Conservation (phyloP, 345 rosid species). For the Ceriops tagal region DNA sequence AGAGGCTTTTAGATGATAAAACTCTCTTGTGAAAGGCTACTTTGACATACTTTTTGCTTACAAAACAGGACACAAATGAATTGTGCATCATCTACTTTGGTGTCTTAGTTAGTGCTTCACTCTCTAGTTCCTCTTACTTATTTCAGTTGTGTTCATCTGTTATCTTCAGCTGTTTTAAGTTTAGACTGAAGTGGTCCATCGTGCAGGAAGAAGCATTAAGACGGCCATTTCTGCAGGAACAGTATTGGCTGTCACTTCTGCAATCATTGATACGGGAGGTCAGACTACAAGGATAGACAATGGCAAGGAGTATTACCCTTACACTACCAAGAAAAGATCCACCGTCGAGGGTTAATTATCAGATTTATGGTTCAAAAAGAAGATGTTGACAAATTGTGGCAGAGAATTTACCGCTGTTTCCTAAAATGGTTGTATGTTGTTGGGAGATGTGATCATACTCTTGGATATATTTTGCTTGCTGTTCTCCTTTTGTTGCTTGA, state of each 20-base stretch:
- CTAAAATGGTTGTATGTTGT: constrained; percentile 23
- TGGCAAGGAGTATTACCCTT: constrained; percentile 90
- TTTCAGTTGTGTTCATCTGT: neutral
- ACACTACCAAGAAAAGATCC: constrained; percentile 81
- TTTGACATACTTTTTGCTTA: no score
- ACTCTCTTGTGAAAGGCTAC: no score
- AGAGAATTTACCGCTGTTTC: constrained; percentile 7
- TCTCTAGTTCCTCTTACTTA: neutral
- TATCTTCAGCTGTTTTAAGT: neutral
- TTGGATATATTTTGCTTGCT: constrained; percentile 8
- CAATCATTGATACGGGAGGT: constrained; percentile 78
- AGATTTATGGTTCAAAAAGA: constrained; percentile 4
- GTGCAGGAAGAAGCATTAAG: constrained; percentile 75
- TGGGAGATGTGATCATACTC: constrained; percentile 40
- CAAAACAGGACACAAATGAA: no score
- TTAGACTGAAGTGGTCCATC: neutral
- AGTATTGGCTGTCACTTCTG: constrained; percentile 79
- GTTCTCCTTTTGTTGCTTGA: neutral
- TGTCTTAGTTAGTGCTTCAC: neutral
- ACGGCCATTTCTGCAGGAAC: constrained; percentile 87
- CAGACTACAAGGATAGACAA: constrained; percentile 86
- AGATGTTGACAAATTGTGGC: constrained; percentile 5
- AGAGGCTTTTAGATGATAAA: no score
- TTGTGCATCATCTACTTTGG: neutral
- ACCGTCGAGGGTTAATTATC: constrained; percentile 25